Evolutionary conservation across 345 rosid species (phyloP).

Genomic region (Acer saccharum): DNA sequence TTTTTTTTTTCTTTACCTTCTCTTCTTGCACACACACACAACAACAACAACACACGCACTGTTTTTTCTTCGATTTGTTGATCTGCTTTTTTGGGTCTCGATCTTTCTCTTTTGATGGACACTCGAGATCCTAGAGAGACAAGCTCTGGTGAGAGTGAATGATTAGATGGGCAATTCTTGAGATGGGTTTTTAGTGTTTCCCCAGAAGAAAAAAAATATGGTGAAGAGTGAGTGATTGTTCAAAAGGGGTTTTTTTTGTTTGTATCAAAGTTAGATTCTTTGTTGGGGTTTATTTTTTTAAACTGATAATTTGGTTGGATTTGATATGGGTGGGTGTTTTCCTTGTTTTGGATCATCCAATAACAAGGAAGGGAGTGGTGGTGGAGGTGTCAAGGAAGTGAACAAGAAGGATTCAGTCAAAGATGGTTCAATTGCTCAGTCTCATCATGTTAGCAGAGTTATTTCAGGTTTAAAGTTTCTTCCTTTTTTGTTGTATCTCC

Average conservation of each 20-base stretch:
- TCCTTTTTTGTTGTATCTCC: constrained; percentile 7
- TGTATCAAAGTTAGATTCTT: constrained; percentile 30
- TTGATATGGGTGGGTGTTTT: constrained; percentile 95
- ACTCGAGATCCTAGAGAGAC: constrained; percentile 48
- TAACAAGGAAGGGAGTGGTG: constrained; percentile 51
- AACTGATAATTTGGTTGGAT: constrained; percentile 36
- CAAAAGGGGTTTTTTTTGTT: constrained; percentile 8
- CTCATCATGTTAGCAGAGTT: constrained; percentile 59
- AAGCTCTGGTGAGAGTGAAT: constrained; percentile 29
- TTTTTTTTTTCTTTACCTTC: constrained; percentile 44
- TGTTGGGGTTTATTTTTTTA: constrained; percentile 33
- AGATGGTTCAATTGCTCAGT: constrained; percentile 73
- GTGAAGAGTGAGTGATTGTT: constrained; percentile 24
- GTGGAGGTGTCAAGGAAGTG: constrained; percentile 57
- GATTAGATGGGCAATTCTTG: constrained; percentile 23
- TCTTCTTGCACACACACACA: constrained; percentile 33
- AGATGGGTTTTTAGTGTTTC: constrained; percentile 18
- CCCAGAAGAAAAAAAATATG: constrained; percentile 26
- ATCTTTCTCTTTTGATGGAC: constrained; percentile 55
- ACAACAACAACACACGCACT: constrained; percentile 1
- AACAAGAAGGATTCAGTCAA: constrained; percentile 72
- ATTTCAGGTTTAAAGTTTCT: constrained; percentile 60
- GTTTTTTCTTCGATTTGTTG: constrained; percentile 70
- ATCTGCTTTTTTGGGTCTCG: constrained; percentile 64
- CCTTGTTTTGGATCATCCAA: constrained; percentile 97